Evolutionary conservation across 2,329 filamentous ascomycete species (phyloP), one percentile per base, ranked within the genome.

Genomic region (Xylariaceae sp.): DNA sequence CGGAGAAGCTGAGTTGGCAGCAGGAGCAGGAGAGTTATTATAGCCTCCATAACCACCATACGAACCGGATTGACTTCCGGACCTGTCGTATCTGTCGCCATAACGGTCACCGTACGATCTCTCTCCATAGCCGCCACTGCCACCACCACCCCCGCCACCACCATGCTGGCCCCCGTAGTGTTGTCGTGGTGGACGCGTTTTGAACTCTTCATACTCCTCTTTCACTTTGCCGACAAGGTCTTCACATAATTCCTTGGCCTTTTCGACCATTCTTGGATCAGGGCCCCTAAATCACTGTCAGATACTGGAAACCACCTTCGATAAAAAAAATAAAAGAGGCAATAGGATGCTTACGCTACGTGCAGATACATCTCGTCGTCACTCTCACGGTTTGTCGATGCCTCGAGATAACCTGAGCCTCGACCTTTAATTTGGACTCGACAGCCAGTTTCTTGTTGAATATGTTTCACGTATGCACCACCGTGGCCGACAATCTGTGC

Each of bases 391-490:
- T 90, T 89, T n/a, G 92, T 95, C 26, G 88, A 85, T 40, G 88
- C 85, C 71, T 99, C 94, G 67, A 96, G 86, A 70, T 96, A 99
- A 11, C 94, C 94, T 47, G 92, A 97, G 32, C 92, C 92, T 59
- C 90, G 91, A 15, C 94, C 94, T 72, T 99, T 99, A 76, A 99
- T 99, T 72, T 99, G 94, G 21, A 99, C 94, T 64, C 93, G 90
- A 72, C 94, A 97, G 58, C 90, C 84, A 11, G 94, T 97, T 73
- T 96, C 92, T 69, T 92, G 87, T 74, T 97, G 94, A 61, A 99
- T 97, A 69, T 97, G 93, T 75, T 99, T 99, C 57, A 99, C 94
- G 69, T 97, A 97, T 36, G 91, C 89, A 55, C 94, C 94, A 26
- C 92, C 92, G 64, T 93, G 89, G 43, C 94, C 94, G 49, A 99